Evolutionary conservation across 1,284 basidiomycete genomes (phyloP), one percentile per base, ranked within the genome.

Genomic region (Paramarasmius palmivorus): DNA sequence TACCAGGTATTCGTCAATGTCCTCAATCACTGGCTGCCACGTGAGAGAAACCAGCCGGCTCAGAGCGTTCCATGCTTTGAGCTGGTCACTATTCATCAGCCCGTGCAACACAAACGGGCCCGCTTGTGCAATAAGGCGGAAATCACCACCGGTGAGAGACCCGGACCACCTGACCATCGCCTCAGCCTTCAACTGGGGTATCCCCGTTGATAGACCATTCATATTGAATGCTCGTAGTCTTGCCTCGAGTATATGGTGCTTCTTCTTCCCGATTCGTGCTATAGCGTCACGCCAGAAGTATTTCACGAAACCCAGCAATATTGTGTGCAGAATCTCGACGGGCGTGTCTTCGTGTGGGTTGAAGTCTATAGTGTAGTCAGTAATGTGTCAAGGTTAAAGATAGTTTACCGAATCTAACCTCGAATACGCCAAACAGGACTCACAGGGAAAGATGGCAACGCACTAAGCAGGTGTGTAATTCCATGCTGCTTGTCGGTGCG

Each of bases 301-400:
- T 47, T 74, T 75, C 10, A 65, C 56, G 12, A 67, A 50, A 0
- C 73, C 71, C 1, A 75, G 66, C 0, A 73, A 56, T 25, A 71
- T 61, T 0, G 68, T 70, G 47, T 73, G 73, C 0, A 75, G 58
- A 22, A 73, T 67, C 52, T 75, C 67, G 9, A 71, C 61, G 2
- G 70, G 69, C 0, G 69, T 73, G 50, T 73, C 71, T 26, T 61
- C 53, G 0, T 60, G 57, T 3, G 64, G 64, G 57, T 74, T 69
- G 29, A 73, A 58, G 0, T 65, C 70, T 64, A 17, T 44, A 45
- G 17, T 10, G n/a, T 14, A 17, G 26, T n/a, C n/a, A n/a, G n/a
- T n/a, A n/a, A n/a, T n/a, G n/a, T n/a, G n/a, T n/a, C n/a, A n/a
- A n/a, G n/a, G n/a, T n/a, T n/a, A n/a, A n/a, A n/a, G n/a, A n/a